Base-by-base conservation (phyloP, 495 filamentous ascomycete species). In the Choiromyces venosus region DNA sequence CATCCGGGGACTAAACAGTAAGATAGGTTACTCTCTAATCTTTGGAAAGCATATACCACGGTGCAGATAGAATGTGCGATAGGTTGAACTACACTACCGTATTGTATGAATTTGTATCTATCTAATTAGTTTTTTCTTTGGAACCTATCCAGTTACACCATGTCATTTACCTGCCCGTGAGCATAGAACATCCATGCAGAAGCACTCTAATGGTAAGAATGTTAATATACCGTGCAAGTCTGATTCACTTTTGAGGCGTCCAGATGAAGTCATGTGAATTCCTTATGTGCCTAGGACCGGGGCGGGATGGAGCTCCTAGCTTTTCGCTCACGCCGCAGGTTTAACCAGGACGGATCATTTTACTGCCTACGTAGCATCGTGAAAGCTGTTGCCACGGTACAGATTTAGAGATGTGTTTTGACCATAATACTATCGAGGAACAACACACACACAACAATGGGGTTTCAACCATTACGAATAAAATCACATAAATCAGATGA, bases 271-370 rank as follows among this genome's bases (percentile, higher is more conserved):
- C 56, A 66, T 38, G 56, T 39, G 65, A 18, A 19, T 19, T 46
- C 16, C n/a, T n/a, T n/a, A n/a, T n/a, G n/a, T n/a, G n/a, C n/a
- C 37, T 21, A 61, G 66, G 71, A 19, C 10, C 33, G 67, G 18
- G 29, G 46, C 37, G 7, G 70, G 69, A 70, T 73, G 73, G 44
- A 39, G 56, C 71, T 69, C 40, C 72, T 76, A 69, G 69, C 70
- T 76, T 77, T 72, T 77, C n/a, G 25, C 33, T 61, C 18, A 61
- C 25, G 2, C 25, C 33, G 52, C 52, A 5, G 52, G 52, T 4
- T 29, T 33, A 61, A 33, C 52, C 25, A 33, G 10, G 52, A 33
- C 25, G 52, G 52, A 33, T 33, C 25, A 4, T 61, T 61, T 61
- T 33, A 33, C 52, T 29, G 18, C 12, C 25, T 61, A 61, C 52